Conservation (phyloP, 2,329 filamentous ascomycete genomes). For the Daldinia sp. region DNA sequence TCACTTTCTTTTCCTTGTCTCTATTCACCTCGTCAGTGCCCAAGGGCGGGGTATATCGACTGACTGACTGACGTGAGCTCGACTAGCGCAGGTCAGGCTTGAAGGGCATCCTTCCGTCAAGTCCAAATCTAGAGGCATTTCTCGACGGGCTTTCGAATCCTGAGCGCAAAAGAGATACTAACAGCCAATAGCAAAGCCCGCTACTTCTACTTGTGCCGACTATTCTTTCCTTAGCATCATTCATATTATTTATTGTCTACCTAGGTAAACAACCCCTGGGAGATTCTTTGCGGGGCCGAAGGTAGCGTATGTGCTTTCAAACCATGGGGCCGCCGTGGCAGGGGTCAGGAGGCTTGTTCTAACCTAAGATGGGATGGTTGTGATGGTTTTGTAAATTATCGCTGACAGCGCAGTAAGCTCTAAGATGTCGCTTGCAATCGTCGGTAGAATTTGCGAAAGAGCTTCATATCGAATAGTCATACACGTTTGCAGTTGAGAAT, state of each 20-base stretch:
- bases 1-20: no score
- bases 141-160: background rate
- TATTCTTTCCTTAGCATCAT: no score
- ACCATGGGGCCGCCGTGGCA: background rate
- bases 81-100: background rate
- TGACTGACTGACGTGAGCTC: background rate
- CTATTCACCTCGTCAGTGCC: background rate
- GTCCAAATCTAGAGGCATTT: background rate
- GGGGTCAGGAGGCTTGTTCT: background rate
- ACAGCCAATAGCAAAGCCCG: background rate
- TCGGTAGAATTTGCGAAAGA: background rate
- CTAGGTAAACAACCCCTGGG: background rate
- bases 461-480: background rate
- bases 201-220: background rate
- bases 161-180: background rate
- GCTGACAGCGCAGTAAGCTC: background rate
- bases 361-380: background rate
- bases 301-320: background rate
- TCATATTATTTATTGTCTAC: background rate
- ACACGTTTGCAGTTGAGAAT: background rate
- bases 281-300: constrained; percentile 1
- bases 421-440: background rate
- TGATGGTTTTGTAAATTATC: background rate
- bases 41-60: background rate
- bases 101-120: background rate